Base-by-base conservation (phyloP, 139 green algal species). In the Chlamydomonas asymmetrica region DNA sequence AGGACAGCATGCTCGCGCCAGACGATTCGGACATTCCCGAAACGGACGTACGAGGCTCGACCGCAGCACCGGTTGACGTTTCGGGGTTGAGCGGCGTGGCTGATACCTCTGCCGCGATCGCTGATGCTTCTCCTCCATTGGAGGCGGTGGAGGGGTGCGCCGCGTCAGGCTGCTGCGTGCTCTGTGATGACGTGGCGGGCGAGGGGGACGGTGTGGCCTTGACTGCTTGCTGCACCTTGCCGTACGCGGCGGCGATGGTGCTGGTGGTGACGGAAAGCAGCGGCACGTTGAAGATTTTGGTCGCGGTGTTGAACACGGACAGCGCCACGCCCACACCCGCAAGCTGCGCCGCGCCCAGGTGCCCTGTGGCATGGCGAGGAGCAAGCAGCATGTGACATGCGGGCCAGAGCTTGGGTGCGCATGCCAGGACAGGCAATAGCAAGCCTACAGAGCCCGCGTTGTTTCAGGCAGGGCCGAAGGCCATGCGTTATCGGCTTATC, bases 211-310 rank as follows among this genome's bases (percentile, higher is more conserved):
- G 50, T 39, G 71, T 64, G 49, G 31, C 31, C 18, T 8, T 41
- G 31, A 31, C 10, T 9, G n/a, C n/a, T n/a, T n/a, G n/a, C n/a
- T n/a, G n/a, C n/a, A n/a, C n/a, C n/a, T n/a, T n/a, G n/a, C n/a
- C n/a, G n/a, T n/a, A 59, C 20, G 91, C 88, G 27, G 64, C 62
- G 0, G 91, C 92, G 7, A 93, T 84, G 0, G 61, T 73, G 35
- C 73, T 89, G 3, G 92, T 97, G 5, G 91, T 95, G 23, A 94
- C 86, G 0, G 74, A 73, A 37, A 96, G 80, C 16, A 96, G 76
- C 5, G 90, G 90, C 62, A 92, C 73, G 68, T 96, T 96, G 56
- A 94, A 75, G 18, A 97, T 67, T 73, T 93, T 93, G 34, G 89
- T 91, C 39, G 82, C 69, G 20, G 88, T 88, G 75, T 85, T 90